phyloP scores from a whole-genome alignment of 2,329 filamentous ascomycete genomes.

The Alternaria postmessia region DNA sequence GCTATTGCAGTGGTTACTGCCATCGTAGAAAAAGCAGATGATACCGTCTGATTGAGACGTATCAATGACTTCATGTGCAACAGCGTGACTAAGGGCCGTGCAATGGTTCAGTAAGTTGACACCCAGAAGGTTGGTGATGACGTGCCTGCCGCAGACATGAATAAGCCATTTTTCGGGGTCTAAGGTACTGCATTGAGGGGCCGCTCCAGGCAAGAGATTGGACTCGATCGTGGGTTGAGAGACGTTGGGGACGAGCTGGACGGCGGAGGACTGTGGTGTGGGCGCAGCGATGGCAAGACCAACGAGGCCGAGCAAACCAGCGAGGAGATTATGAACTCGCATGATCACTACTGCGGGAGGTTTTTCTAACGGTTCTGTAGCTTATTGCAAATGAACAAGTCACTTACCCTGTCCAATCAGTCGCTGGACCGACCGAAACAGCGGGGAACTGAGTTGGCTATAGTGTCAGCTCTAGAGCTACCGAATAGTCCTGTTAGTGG shows the following conservation, averaged over 20 bases:
- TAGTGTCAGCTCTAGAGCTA: not conserved
- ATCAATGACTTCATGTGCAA: not conserved
- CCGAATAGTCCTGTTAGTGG: not conserved
- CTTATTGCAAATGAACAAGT: not conserved
- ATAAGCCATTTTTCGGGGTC: not conserved
- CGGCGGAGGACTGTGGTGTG: not conserved
- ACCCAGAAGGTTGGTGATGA: not conserved
- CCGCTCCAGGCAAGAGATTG: rapidly evolving
- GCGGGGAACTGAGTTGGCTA: not conserved
- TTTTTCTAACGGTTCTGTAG: not conserved
- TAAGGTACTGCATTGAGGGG: not conserved
- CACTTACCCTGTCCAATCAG: not conserved
- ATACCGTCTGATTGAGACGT: not conserved
- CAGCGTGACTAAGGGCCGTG: not conserved
- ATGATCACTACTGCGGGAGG: not conserved
- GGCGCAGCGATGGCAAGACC: not conserved
- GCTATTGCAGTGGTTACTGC: not conserved
- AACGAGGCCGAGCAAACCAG: not conserved
- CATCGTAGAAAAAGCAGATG: not conserved
- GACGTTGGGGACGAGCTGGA: not conserved
- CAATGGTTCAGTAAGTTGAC: not conserved
- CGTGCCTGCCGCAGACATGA: not conserved
- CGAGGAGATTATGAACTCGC: not conserved
- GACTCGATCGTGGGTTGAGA: not conserved
- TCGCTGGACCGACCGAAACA: not conserved